phyloP scores from a whole-genome alignment of 768 basidiomycete species.

The Lactarius indigo region DNA sequence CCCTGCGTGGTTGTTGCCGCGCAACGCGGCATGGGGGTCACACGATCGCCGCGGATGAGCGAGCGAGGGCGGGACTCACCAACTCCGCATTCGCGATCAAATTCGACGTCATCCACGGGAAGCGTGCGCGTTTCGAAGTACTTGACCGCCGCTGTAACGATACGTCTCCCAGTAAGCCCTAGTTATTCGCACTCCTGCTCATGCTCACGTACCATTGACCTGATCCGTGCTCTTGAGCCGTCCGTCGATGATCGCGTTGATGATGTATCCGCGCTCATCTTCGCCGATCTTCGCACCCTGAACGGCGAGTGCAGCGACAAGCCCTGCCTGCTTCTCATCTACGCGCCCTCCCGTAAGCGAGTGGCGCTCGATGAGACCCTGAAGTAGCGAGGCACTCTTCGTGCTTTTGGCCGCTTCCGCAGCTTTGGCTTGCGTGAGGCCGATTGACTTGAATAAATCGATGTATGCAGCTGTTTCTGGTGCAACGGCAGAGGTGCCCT shows the following conservation, averaged over 20 bases:
- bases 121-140: conserved; percentile 58
- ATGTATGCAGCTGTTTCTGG: conserved; percentile 42
- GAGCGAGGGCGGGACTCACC: conserved; percentile 49
- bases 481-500: conserved; percentile 1
- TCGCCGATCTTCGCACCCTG: conserved; percentile 59
- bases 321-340: conserved; percentile 73
- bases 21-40: background rate
- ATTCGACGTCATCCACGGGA: conserved; percentile 65
- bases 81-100: conserved; percentile 80
- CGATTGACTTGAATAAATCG: conserved; percentile 70
- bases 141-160: conserved; percentile 62
- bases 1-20: conserved; percentile 45
- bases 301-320: conserved; percentile 65
- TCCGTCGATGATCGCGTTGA: conserved; percentile 66
- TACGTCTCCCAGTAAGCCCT: background rate
- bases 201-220: conserved; percentile 61
- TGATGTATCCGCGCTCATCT: conserved; percentile 56
- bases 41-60: background rate
- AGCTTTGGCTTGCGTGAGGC: conserved; percentile 72
- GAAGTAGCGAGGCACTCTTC: conserved; percentile 69
- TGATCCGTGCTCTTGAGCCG: conserved; percentile 81
- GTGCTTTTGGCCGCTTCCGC: conserved; percentile 77
- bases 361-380: conserved; percentile 61
- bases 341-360: conserved; percentile 45
- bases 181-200: background rate